Conservation (phyloP, 2,329 filamentous ascomycete genomes). For the Setomelanomma holmii region DNA sequence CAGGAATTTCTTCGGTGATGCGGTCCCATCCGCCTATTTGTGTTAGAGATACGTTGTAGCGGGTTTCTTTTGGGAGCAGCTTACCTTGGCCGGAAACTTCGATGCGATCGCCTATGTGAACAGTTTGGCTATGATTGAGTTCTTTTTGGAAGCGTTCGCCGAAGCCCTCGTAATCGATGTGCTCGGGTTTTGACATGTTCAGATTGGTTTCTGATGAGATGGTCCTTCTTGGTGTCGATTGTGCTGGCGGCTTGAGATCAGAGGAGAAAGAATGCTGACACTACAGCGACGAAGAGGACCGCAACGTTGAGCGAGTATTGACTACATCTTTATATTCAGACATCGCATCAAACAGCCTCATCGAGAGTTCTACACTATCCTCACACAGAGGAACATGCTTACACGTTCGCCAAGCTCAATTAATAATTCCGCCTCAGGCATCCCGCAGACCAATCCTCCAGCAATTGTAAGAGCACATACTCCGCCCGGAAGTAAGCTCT, state of each 20-base stretch:
- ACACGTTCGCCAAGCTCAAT: background rate
- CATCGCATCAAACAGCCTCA: background rate
- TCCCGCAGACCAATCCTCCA: background rate
- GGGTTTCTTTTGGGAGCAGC: no score
- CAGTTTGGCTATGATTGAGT: constrained; percentile 33
- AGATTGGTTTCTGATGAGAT: background rate
- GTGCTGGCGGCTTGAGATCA: background rate
- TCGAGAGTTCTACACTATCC: background rate
- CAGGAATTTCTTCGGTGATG: constrained; percentile 27
- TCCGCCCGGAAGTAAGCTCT: background rate
- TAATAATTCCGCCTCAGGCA: background rate
- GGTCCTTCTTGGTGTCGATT: background rate
- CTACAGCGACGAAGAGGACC: background rate
- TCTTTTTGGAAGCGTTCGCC: constrained; percentile 27
- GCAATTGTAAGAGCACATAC: background rate
- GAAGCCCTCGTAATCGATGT: constrained; percentile 35
- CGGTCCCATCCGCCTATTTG: constrained; percentile 35
- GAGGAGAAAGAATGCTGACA: background rate
- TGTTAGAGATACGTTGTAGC: background rate
- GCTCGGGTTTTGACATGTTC: constrained; percentile 30
- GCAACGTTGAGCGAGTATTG: background rate
- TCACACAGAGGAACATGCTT: background rate
- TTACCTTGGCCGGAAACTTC: constrained; percentile 37
- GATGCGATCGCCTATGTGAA: constrained; percentile 33
- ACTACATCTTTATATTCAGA: background rate